Base-by-base conservation (phyloP, 2,329 filamentous ascomycete species). In the Calonectria honghensis region DNA sequence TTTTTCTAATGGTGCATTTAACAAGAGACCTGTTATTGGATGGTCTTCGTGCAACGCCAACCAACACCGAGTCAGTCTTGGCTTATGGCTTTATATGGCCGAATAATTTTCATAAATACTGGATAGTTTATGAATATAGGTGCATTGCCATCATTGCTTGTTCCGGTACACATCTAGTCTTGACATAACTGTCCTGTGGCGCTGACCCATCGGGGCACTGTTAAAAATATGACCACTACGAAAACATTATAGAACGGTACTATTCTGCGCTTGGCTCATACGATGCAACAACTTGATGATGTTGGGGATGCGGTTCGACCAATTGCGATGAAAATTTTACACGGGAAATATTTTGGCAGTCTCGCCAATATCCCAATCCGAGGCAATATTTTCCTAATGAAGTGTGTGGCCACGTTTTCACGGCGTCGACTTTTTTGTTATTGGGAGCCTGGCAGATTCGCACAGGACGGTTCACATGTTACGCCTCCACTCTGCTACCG, bases 1-100 rank as follows among this genome's bases (percentile, higher is more conserved):
- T 59, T 59, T 35, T 59, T 59, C 31, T 24, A 9, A 59, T 59
- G 31, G 13, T 37, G 18, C 9, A 59, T 59, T 59, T 59, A 37
- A 11, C 7, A 59, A 13, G 7, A n/a, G 20, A 59, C 11, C 13
- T 4, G 10, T 24, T 4, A 4, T 24, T 37, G 10, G 11, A 24
- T 32, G 54, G 35, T 9, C 18, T 59, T 16, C 20, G 10, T 35
- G 31, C 31, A 59, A 20, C 54, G 13, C 54, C 31, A 37, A 14
- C 20, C 31, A 32, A 32, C 31, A 32, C 31, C 3, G 4, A 24
- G 6, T 14, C 18, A 59, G 32, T 37, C 4, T 59, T 37, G 31
- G 20, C 6, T 18, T 9, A 59, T 16, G 16, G 11, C 10, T 24
- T 6, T 3, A 29, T 59, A 24, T 37, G n/a, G 20, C 37, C n/a